Evolutionary conservation across 768 basidiomycete species (phyloP).

Genomic region (Tulasnella sp.): DNA sequence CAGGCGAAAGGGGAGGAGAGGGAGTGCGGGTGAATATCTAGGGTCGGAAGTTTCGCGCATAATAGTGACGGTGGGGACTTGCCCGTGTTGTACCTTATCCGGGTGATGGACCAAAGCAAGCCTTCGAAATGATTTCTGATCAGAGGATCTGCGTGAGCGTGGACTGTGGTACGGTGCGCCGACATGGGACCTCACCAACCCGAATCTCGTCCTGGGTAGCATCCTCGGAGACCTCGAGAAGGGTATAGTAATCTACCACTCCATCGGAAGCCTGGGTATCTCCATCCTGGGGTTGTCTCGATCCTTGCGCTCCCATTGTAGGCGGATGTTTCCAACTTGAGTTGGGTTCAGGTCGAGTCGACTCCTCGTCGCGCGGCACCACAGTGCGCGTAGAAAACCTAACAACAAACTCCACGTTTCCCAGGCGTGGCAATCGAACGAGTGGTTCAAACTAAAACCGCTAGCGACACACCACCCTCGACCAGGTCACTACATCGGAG

Average conservation of each 20-base stretch:
- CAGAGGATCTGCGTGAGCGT: conserved; percentile 1
- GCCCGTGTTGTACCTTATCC: conserved; percentile 34
- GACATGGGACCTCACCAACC: conserved; percentile 31
- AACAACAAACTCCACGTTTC: not conserved
- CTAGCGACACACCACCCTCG: not conserved
- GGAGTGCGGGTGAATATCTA: conserved; percentile 25
- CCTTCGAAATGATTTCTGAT: conserved; percentile 67
- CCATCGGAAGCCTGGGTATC: conserved; percentile 22
- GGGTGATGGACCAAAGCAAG: conserved; percentile 79
- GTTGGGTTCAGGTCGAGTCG: not conserved
- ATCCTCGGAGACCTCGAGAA: conserved; percentile 67
- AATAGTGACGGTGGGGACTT: not conserved
- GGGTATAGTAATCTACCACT: conserved; percentile 61
- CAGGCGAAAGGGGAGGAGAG: no score
- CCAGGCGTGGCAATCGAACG: no score
- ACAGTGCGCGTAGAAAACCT: not conserved
- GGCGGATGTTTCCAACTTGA: not conserved
- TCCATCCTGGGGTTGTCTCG: conserved; percentile 32
- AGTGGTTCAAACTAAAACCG: conserved; percentile 1
- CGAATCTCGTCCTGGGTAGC: conserved; percentile 85
- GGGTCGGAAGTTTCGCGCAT: conserved; percentile 11
- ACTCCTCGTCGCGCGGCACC: not conserved
- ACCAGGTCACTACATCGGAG: no score
- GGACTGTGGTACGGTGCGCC: not conserved
- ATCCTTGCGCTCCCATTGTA: conserved; percentile 59